Evolutionary conservation across 345 rosid genomes (phyloP).

Genomic region (Eucalyptus regnans): DNA sequence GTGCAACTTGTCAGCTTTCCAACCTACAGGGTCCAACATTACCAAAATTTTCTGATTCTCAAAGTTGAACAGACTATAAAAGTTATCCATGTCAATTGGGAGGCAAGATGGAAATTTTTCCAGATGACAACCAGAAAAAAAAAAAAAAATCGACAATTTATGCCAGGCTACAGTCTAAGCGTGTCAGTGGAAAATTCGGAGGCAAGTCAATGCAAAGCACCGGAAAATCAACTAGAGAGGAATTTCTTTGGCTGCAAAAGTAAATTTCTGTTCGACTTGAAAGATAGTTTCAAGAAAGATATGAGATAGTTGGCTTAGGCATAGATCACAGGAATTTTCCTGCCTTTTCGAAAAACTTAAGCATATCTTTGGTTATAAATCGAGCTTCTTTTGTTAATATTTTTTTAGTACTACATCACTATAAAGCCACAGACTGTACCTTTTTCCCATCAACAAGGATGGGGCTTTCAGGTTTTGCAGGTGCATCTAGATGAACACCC

Average conservation of each 20-base stretch:
- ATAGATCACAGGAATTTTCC: neutral
- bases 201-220: neutral
- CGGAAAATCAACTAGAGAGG: neutral
- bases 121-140: neutral
- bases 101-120: neutral
- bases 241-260: neutral
- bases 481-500: constrained; percentile 65
- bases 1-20: constrained; percentile 81
- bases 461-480: constrained; percentile 63
- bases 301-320: neutral
- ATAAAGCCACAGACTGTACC: constrained; percentile 4
- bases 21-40: constrained; percentile 19
- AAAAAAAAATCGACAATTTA: neutral
- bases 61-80: neutral
- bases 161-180: neutral
- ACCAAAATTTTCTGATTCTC: neutral
- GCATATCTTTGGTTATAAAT: neutral
- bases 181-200: neutral
- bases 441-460: constrained; percentile 60
- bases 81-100: neutral
- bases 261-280: neutral
- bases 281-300: neutral
- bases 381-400: neutral
- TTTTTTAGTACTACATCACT: neutral
- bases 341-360: neutral